Conservation (phyloP, 2,329 filamentous ascomycete species). For the Sporothrix pallida region DNA sequence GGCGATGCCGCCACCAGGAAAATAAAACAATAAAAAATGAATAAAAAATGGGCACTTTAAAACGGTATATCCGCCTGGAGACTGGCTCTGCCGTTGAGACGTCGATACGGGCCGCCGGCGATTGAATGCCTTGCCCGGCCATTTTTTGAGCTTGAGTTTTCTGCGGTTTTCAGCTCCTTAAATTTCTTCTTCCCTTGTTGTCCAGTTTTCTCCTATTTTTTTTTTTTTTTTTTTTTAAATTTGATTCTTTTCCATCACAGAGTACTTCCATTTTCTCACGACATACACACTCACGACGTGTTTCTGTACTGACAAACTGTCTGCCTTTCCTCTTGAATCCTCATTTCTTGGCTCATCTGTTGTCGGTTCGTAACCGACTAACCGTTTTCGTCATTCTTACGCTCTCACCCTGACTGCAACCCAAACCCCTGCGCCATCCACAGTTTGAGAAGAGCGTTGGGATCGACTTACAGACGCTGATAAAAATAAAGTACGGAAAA, state of each 20-base stretch:
- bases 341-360: too few species aligned
- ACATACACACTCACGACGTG: too few species aligned
- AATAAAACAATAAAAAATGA: neutral
- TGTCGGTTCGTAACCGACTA: too few species aligned
- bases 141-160: neutral
- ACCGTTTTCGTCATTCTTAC: neutral
- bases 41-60: neutral
- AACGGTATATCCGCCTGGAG: constrained; percentile 5
- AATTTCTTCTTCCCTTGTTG: neutral
- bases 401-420: neutral
- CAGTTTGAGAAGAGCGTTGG: neutral
- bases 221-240: neutral
- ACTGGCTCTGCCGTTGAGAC: neutral
- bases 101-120: neutral
- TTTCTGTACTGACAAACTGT: too few species aligned
- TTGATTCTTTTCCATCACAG: neutral
- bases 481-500: neutral
- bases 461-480: too few species aligned
- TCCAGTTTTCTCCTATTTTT: neutral
- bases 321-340: neutral
- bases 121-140: neutral
- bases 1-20: neutral
- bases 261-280: too few species aligned
- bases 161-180: neutral
- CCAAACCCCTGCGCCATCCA: neutral